phyloP scores from a whole-genome alignment of 441 rosid species.

The Brassica balearica region DNA sequence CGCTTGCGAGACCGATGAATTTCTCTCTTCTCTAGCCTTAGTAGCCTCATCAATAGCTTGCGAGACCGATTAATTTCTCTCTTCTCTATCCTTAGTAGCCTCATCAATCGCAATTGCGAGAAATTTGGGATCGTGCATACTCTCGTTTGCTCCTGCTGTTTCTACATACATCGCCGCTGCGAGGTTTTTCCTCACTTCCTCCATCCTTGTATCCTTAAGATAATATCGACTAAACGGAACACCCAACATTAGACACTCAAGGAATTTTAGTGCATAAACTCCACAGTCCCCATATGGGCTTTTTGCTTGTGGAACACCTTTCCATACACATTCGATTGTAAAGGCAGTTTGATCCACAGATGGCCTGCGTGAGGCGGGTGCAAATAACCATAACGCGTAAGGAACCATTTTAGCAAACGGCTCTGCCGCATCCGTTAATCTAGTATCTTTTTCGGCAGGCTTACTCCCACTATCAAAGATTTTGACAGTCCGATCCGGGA shows the following conservation, averaged over 20 bases:
- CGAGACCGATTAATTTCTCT: too few species aligned
- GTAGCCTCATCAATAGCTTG: too few species aligned
- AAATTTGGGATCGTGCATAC: too few species aligned
- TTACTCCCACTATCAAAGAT: neutral
- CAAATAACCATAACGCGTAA: neutral
- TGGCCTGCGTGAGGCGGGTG: neutral
- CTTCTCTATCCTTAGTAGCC: too few species aligned
- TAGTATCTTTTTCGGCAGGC: neutral
- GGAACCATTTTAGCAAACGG: neutral
- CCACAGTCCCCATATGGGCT: neutral
- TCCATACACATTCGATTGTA: neutral
- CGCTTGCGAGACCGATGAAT: too few species aligned
- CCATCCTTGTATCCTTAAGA: too few species aligned
- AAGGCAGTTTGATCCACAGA: neutral
- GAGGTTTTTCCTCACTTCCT: too few species aligned
- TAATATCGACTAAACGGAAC: neutral
- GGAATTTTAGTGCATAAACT: neutral
- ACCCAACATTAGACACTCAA: constrained; percentile 1
- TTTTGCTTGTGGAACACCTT: neutral
- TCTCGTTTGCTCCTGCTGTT: too few species aligned
- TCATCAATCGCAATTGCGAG: too few species aligned
- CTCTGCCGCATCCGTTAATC: neutral
- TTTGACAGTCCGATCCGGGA: neutral
- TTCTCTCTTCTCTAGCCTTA: too few species aligned
- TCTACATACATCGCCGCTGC: too few species aligned